Evolutionary conservation across 176 grass and related monocot genomes (phyloP).

Genomic region (Thinopyrum elongatum): DNA sequence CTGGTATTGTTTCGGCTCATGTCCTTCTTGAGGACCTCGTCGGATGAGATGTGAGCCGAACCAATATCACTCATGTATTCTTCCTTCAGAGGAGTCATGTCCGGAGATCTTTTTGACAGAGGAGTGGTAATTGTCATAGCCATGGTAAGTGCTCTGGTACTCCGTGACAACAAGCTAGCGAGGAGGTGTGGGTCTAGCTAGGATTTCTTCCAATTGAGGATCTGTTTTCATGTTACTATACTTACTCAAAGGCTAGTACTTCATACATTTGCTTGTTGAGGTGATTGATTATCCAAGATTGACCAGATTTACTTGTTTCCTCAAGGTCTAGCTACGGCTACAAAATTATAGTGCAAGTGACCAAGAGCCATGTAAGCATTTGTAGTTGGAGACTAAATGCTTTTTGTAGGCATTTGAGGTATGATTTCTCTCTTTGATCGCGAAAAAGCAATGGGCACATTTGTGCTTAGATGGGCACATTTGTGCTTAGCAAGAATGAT

Average conservation of each 20-base stretch:
- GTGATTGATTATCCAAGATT: neutral
- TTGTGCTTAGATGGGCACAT: neutral
- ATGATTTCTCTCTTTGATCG: neutral
- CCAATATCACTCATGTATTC: conserved; percentile 76
- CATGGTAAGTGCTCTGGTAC: conserved; percentile 1
- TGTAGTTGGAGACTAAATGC: neutral
- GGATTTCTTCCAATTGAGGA: neutral
- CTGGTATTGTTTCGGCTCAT: conserved; percentile 63
- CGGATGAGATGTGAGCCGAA: conserved; percentile 54
- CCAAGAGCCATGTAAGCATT: neutral
- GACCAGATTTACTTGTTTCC: neutral
- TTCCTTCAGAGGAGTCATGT: conserved; percentile 32
- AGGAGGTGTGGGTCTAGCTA: neutral
- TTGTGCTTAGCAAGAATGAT: neutral
- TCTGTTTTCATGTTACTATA: neutral
- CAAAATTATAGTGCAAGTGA: neutral
- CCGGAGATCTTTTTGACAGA: neutral
- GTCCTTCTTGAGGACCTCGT: conserved; percentile 6
- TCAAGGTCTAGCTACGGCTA: neutral
- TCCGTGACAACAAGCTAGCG: neutral
- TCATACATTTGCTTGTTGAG: neutral
- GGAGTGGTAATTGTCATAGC: neutral
- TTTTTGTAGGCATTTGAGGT: neutral
- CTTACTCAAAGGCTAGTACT: neutral
- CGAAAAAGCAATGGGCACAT: neutral